These are phyloP conservation scores for Saccharum officinarum DNA, from an alignment of 176 grass and related monocot species.

Conservation along the genomic window DNA sequence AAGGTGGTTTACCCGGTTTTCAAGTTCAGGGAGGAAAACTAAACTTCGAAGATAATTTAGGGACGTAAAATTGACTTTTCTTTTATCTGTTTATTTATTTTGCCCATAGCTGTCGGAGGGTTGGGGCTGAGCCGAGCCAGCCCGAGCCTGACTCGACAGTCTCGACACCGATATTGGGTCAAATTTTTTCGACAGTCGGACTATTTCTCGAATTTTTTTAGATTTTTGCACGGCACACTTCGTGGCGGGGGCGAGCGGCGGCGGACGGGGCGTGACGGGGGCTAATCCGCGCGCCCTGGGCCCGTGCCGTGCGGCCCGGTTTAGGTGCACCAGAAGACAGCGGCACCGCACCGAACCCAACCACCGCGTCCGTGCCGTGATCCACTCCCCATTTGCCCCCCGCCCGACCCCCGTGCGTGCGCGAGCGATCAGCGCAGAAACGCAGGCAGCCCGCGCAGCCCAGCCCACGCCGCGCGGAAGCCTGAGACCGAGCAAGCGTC, in stretches of 20 bases:
- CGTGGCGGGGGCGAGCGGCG: neutral
- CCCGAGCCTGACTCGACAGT: too few relatives aligned
- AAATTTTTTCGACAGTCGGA: neutral
- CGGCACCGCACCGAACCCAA: neutral
- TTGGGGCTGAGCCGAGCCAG: too few relatives aligned
- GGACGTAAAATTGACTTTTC: too few relatives aligned
- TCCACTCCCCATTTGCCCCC: too few relatives aligned
- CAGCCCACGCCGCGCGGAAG: neutral
- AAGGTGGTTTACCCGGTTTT: too few relatives aligned
- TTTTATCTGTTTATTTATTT: too few relatives aligned
- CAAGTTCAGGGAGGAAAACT: too few relatives aligned
- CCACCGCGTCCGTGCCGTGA: neutral
- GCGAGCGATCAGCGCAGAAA: neutral
- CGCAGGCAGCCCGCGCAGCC: neutral
- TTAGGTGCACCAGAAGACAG: constrained; percentile 14
- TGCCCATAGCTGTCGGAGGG: too few relatives aligned
- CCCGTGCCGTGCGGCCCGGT: neutral
- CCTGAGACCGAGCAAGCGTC: too few relatives aligned
- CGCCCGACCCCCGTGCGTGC: too few relatives aligned
- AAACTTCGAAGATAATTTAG: too few relatives aligned
- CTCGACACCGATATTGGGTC: too few relatives aligned
- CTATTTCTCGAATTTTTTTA: neutral
- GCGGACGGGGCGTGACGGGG: neutral
- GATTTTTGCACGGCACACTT: neutral
- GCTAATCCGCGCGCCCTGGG: neutral